Conservation (phyloP, 176 grass and related monocot species). For the Bolboschoenus planiculmis region DNA sequence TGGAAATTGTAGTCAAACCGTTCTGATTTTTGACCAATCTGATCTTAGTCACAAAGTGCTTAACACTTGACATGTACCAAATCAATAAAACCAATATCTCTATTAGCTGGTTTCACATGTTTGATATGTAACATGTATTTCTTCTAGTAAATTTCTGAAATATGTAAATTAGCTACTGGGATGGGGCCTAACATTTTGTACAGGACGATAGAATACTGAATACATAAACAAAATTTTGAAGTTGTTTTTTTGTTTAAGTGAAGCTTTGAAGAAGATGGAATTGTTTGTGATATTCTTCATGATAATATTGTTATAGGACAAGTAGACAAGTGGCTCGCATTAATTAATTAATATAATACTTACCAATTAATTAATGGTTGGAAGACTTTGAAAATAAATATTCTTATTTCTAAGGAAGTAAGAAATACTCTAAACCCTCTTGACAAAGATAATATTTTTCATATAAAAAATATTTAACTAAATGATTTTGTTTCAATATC, state of each 20-base stretch:
- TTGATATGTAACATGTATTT: not conserved
- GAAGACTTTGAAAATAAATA: too few species aligned
- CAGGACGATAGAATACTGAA: too few species aligned
- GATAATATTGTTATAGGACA: not conserved
- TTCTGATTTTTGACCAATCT: not conserved
- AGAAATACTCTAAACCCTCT: too few species aligned
- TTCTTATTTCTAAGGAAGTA: too few species aligned
- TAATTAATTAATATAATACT: not conserved
- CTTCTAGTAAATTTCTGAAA: not conserved
- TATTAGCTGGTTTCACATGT: not conserved
- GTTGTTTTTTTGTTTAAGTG: not conserved
- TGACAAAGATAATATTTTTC: too few species aligned
- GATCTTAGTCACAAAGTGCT: not conserved
- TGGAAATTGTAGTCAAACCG: not conserved
- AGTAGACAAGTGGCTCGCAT: not conserved
- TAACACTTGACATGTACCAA: not conserved
- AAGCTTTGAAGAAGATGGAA: not conserved
- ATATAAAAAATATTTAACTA: too few species aligned
- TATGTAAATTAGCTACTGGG: not conserved
- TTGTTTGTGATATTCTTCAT: not conserved
- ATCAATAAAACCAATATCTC: not conserved
- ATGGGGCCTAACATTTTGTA: not conserved
- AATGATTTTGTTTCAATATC: too few species aligned
- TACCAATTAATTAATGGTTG: too few species aligned
- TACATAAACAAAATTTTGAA: not conserved